Evolutionary conservation across 177 flowering plant genomes (phyloP).

Genomic region (Telopea speciosissima): DNA sequence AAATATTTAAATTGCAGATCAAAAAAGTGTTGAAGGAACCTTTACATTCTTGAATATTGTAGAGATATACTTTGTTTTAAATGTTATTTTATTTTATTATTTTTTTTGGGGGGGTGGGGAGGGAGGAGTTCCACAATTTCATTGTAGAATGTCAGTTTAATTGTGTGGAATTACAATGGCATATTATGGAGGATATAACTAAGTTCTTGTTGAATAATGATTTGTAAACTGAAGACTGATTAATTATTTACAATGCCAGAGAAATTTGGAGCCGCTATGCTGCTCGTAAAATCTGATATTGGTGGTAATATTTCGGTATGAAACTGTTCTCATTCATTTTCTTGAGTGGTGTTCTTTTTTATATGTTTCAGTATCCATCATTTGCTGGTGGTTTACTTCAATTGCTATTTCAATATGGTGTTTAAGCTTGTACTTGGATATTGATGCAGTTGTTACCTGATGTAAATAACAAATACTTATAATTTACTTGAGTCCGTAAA

Average conservation of each 20-base stretch:
- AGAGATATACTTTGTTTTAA: not conserved
- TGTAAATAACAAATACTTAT: no score
- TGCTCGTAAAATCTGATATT: slow-evolving; percentile 74
- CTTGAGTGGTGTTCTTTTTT: not conserved
- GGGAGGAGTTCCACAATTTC: not conserved
- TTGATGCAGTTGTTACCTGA: not conserved
- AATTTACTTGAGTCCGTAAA: no score
- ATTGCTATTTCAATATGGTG: not conserved
- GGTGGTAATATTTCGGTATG: slow-evolving; percentile 78
- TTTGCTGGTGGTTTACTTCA: not conserved
- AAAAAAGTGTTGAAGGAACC: not conserved
- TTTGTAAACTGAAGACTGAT: not conserved
- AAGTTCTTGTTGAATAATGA: not conserved
- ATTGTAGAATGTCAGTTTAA: no score
- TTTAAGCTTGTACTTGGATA: not conserved
- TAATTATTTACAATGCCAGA: slow-evolving; percentile 34
- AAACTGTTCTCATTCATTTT: not conserved
- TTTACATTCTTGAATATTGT: not conserved
- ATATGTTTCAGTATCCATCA: not conserved
- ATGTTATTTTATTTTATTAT: no score
- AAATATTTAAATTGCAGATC: not conserved
- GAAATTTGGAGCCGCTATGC: slow-evolving; percentile 84
- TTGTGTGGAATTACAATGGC: not conserved
- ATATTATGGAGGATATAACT: not conserved
- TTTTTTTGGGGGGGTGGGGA: no score